A percentile compares a stretch with the other conserved stretches of the same genome.
phyloP scores from a whole-genome alignment of 345 rosid genomes.

The Eucalyptus fibrosa region DNA sequence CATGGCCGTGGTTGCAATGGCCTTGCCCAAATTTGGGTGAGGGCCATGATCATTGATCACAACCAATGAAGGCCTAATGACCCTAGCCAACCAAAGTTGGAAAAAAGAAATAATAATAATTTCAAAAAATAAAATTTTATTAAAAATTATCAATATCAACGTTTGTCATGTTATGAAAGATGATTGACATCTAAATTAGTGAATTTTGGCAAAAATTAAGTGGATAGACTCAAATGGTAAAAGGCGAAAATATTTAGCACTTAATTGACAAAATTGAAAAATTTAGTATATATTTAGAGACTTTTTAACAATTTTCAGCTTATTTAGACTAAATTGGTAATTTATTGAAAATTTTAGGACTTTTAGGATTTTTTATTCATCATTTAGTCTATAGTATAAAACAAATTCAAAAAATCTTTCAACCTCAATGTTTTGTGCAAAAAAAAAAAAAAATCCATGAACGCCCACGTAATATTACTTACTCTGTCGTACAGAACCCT shows the following conservation, averaged over 20 bases:
- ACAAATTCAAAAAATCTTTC: neutral
- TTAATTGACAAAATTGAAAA: too few relatives aligned
- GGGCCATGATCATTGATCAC: fast-evolving
- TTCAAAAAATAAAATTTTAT: too few relatives aligned
- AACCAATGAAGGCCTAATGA: fast-evolving
- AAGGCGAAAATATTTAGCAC: fast-evolving
- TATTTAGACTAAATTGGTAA: too few relatives aligned
- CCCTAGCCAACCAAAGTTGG: fast-evolving
- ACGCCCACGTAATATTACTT: neutral
- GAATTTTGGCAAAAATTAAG: fast-evolving
- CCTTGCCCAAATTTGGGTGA: too few relatives aligned
- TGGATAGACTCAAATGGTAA: too few relatives aligned
- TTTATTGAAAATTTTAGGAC: fast-evolving
- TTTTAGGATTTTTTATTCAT: neutral
- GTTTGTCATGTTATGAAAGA: fast-evolving
- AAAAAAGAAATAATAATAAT: too few relatives aligned
- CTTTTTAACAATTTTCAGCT: too few relatives aligned
- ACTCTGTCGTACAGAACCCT: neutral
- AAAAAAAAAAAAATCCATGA: neutral
- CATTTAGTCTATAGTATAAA: too few relatives aligned
- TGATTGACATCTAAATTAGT: fast-evolving
- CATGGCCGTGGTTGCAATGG: too few relatives aligned
- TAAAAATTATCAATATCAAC: fast-evolving
- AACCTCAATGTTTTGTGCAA: neutral
- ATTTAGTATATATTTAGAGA: too few relatives aligned